Evolutionary conservation across 2,329 filamentous ascomycete genomes (phyloP).

Genomic region (Fusarium scirpi): DNA sequence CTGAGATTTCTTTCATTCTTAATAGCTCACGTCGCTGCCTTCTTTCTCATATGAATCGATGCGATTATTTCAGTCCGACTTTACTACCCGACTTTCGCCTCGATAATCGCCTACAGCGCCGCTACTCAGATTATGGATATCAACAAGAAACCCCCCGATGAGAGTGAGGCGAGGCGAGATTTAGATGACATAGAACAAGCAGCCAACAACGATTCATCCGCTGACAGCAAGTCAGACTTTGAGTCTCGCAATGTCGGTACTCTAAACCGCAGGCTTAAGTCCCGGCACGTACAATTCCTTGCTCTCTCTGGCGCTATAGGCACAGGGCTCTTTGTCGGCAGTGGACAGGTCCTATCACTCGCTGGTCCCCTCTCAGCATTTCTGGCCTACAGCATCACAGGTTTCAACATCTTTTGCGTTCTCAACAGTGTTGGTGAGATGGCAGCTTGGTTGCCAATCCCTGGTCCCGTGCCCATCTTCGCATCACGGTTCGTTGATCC

Average conservation of each 20-base stretch:
- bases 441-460: constrained; percentile 12
- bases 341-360: constrained; percentile 19
- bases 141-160: constrained; percentile 14
- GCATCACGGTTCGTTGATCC: constrained; percentile 65
- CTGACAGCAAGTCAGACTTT: constrained; percentile 19
- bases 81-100: too few relatives aligned
- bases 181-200: constrained; percentile 26
- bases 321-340: constrained; percentile 32
- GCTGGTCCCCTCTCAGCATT: constrained; percentile 26
- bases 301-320: constrained; percentile 52
- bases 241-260: constrained; percentile 31
- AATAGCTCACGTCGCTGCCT: background rate
- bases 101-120: too few relatives aligned
- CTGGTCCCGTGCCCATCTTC: constrained; percentile 9
- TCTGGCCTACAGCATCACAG: constrained; percentile 27
- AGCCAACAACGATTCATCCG: constrained; percentile 15
- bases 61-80: too few relatives aligned
- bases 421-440: constrained; percentile 53
- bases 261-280: constrained; percentile 55
- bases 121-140: constrained; percentile 3
- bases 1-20: background rate
- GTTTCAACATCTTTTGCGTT: constrained; percentile 24
- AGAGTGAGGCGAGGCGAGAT: constrained; percentile 20
- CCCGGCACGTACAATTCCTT: constrained; percentile 70
- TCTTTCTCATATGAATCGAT: background rate